phyloP scores from a whole-genome alignment of 768 basidiomycete genomes.

The Amanita muscaria region DNA sequence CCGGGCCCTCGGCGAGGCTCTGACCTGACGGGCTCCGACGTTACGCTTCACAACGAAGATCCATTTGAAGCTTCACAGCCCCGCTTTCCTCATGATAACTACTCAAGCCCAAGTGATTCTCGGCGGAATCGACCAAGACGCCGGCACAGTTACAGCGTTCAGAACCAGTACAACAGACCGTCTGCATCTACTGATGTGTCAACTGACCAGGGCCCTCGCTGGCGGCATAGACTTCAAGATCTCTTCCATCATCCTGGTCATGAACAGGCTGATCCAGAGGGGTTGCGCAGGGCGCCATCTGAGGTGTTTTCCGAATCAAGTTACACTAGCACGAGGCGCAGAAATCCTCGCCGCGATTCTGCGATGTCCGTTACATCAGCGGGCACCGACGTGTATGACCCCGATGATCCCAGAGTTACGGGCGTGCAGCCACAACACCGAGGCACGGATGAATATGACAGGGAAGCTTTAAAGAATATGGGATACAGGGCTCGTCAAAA shows the following conservation, averaged over 20 bases:
- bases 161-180: background rate
- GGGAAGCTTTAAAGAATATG: slow-evolving; percentile 52
- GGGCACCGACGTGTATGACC: slow-evolving; percentile 50
- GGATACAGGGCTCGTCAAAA: slow-evolving; percentile 61
- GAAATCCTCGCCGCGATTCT: slow-evolving; percentile 34
- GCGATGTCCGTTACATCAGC: slow-evolving; percentile 31
- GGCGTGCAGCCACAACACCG: slow-evolving; percentile 43
- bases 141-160: background rate
- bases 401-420: slow-evolving; percentile 66
- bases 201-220: background rate
- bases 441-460: slow-evolving; percentile 56
- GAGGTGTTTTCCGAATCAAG: slow-evolving; percentile 2
- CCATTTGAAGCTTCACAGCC: background rate
- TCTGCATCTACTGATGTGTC: no score
- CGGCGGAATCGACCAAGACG: background rate
- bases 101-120: slow-evolving; percentile 2
- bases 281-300: background rate
- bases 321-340: slow-evolving; percentile 18
- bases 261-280: slow-evolving; percentile 12
- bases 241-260: background rate
- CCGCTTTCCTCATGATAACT: slow-evolving; percentile 6
- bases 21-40: background rate
- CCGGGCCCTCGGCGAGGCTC: background rate
- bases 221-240: background rate
- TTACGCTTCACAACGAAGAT: background rate